Base-by-base conservation (phyloP, 2,329 filamentous ascomycete species). In the Clonostachys solani region DNA sequence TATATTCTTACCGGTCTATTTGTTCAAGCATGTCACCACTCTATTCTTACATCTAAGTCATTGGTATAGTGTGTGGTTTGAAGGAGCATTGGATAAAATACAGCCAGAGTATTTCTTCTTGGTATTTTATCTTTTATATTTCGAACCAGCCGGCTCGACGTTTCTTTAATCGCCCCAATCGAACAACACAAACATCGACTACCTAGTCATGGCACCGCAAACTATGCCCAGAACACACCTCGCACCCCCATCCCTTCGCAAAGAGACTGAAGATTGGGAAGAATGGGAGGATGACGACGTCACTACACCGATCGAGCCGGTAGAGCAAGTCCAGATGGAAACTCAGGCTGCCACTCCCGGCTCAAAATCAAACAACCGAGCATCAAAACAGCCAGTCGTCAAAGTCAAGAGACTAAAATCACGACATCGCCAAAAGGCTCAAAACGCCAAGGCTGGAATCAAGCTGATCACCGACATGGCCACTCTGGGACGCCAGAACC, bases 381-480 rank as follows among this genome's bases (percentile, higher is more conserved):
- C 34, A 33, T 33, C 34, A 49, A 49, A 46, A 43, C 54, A 64
- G 23, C 72, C 74, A 2, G 57, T 63, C 3, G 64, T 67, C 29
- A 74, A 65, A 47, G 57, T 75, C 33, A 64, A 61, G 41, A 68
- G 77, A 9, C 60, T 77, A 18, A 84, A 76, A 58, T 87, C 83
- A 5, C 76, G 76, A 47, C 74, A 77, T 33, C 73, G 82, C 45
- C 82, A 86, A 56, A 80, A 79, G 56, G 73, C 74, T 18, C 73
- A 83, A 58, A 80, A 84, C 61, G 72, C 75, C 47, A 74, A 77
- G 64, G 79, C 78, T 9, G 83, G 83, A 12, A 87, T 88, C 58
- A 84, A 73, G 52, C 62, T 90, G 17, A 81, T 89, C 52, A 91
- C 87, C 3, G 84, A 84, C 58, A 84, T 89, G 71, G 70, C 80